These are phyloP conservation scores for Claviceps paspali DNA, from an alignment of 2,329 filamentous ascomycete genomes.

Conservation along the genomic window DNA sequence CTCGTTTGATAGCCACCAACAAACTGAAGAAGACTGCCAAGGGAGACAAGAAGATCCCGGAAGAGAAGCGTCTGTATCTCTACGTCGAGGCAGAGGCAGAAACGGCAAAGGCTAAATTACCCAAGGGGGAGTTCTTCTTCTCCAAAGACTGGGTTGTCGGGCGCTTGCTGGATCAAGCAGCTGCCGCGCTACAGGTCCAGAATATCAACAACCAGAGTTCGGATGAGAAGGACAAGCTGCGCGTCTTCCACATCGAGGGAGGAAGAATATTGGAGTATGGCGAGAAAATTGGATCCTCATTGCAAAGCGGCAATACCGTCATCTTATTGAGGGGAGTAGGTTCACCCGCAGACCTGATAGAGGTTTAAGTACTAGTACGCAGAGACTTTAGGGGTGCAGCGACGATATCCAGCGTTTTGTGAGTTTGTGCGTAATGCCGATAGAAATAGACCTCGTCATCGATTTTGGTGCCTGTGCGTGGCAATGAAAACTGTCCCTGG, in stretches of 20 bases:
- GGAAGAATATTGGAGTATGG: conserved; percentile 75
- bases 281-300: conserved; percentile 61
- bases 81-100: conserved; percentile 82
- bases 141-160: conserved; percentile 82
- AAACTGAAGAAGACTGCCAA: conserved; percentile 76
- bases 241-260: conserved; percentile 87
- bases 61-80: conserved; percentile 78
- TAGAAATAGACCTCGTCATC: neutral
- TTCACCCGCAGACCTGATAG: conserved; percentile 58
- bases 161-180: conserved; percentile 62
- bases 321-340: conserved; percentile 78
- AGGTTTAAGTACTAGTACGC: too few relatives aligned
- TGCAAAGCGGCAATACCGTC: conserved; percentile 77
- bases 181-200: conserved; percentile 59
- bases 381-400: too few relatives aligned
- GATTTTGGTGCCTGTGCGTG: too few relatives aligned
- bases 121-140: conserved; percentile 69
- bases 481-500: too few relatives aligned
- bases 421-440: neutral
- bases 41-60: conserved; percentile 67
- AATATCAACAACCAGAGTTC: conserved; percentile 71
- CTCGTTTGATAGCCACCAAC: conserved; percentile 54
- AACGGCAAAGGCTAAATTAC: conserved; percentile 69
- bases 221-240: conserved; percentile 62
- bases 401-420: neutral